phyloP scores from a whole-genome alignment of 208 protist genomes.

The Leishmania lainsoni region DNA sequence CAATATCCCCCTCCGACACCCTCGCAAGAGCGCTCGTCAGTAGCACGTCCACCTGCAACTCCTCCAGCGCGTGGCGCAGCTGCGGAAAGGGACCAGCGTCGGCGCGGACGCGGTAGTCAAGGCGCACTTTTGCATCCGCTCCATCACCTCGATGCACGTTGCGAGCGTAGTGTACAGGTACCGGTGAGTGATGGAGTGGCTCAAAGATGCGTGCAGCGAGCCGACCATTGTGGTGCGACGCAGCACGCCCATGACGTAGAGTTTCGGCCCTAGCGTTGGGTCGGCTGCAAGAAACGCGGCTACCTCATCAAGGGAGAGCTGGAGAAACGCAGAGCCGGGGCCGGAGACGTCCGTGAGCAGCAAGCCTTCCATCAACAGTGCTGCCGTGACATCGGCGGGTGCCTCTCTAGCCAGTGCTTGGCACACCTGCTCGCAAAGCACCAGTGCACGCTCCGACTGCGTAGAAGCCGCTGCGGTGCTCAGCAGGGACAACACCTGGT shows the following conservation, averaged over 20 bases:
- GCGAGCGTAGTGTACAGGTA: conserved; percentile 35
- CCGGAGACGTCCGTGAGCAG: conserved; percentile 37
- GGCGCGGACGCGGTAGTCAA: not conserved
- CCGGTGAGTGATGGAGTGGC: conserved; percentile 23
- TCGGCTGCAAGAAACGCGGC: conserved; percentile 17
- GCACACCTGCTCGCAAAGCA: conserved; percentile 41
- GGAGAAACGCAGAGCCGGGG: conserved; percentile 22
- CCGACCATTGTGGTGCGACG: conserved; percentile 35
- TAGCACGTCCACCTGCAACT: conserved; percentile 63
- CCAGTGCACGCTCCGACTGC: conserved; percentile 39
- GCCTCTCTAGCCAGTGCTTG: conserved; percentile 37
- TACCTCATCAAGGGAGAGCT: conserved; percentile 25
- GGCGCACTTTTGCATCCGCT: conserved; percentile 19
- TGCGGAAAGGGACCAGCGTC: conserved; percentile 5
- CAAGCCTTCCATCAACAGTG: conserved; percentile 40
- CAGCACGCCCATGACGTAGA: conserved; percentile 64
- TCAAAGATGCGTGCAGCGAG: conserved; percentile 15
- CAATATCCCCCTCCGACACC: conserved; percentile 46
- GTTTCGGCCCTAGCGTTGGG: conserved; percentile 31
- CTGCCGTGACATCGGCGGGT: conserved; percentile 12
- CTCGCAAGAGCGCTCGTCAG: conserved; percentile 53
- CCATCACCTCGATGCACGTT: conserved; percentile 14
- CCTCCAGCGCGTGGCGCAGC: conserved; percentile 52
- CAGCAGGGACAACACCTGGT: conserved; percentile 55
- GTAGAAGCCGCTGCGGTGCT: conserved; percentile 45